Percentiles rank a stretch among this genome's conserved stretches.
Evolutionary conservation across 179 eudicot genomes (phyloP).

Genomic region (Corrigiola litoralis): DNA sequence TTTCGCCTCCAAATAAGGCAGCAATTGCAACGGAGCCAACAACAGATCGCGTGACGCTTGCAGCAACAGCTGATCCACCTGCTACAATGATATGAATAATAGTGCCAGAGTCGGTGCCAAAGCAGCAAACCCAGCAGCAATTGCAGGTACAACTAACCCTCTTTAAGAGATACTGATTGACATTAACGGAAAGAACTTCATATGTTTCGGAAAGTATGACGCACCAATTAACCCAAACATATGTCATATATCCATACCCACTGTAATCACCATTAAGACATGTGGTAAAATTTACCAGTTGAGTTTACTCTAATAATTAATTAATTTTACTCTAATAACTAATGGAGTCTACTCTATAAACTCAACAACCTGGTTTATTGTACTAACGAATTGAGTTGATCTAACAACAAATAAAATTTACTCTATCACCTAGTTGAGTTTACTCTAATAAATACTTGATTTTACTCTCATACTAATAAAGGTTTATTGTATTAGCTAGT

Average conservation of each 20-base stretch:
- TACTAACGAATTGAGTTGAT: no score
- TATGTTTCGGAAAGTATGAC: neutral
- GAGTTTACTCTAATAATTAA: no score
- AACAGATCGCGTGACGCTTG: conserved; percentile 92
- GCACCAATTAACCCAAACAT: neutral
- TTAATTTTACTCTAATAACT: no score
- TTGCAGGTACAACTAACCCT: conserved; percentile 99
- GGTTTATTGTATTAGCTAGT: no score
- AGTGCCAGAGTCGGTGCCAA: conserved; percentile 91
- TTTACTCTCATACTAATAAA: no score
- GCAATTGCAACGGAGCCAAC: conserved; percentile 99
- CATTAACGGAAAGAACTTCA: neutral
- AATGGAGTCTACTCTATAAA: no score
- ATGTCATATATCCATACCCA: conserved; percentile 43
- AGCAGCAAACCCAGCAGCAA: conserved; percentile 97
- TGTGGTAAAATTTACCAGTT: no score
- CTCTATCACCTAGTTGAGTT: no score
- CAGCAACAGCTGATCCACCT: conserved; percentile 92
- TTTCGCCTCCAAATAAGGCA: conserved; percentile 95
- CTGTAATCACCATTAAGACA: conserved; percentile 90
- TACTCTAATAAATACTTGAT: no score
- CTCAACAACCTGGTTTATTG: no score
- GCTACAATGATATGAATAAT: conserved; percentile 89
- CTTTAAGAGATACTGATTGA: conserved; percentile 17
- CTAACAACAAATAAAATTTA: no score